Evolutionary conservation across 176 grass and related monocot species (phyloP), one percentile per base, ranked within the genome.

Genomic region (Musa acuminata): DNA sequence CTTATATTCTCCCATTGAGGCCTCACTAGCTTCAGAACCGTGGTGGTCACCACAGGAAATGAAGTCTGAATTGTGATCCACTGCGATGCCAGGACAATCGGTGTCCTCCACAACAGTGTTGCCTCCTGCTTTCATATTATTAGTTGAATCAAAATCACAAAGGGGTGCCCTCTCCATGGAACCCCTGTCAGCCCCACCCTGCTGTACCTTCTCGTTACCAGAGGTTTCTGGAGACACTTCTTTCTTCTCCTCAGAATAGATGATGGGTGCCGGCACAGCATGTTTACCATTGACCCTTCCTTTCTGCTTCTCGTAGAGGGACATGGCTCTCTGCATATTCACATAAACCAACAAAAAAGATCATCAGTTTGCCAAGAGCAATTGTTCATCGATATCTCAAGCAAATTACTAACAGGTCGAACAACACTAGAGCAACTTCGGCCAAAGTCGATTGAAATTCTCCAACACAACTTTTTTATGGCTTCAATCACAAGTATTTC

Each of bases 261-360:
- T 12, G 14, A 74, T 12, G 72, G 16, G 52, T 23, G 11, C 20
- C 17, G 49, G 9, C 54, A 60, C n/a, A 52, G 20, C 49, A 3
- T 52, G 77, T 49, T 81, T 25, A 63, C 52, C 51, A 29, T 81
- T 66, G 75, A 62, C 49, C n/a, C 81, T 89, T 74, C 64, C 67
- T 16, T 73, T 53, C 68, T 89, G 85, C 75, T 87, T 89, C 71
- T 86, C 87, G 81, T 95, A 86, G 43, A 99, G 80, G 64, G 76
- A 66, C 79, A 99, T 83, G 24, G 96, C 88, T 91, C 83, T 95
- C 96, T 99, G 90, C 83, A 75, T 22, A 84, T 67, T 19, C 64
- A 73, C 10, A 59, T 71, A 74, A 64, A 77, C 58, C 20, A 60
- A 85, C 71, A 74, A 48, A 83, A 25, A 13, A 60, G 59, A 62